Evolutionary conservation across 371 early-diverging fungal species (phyloP).

Genomic region (Haplosporangium sp.): DNA sequence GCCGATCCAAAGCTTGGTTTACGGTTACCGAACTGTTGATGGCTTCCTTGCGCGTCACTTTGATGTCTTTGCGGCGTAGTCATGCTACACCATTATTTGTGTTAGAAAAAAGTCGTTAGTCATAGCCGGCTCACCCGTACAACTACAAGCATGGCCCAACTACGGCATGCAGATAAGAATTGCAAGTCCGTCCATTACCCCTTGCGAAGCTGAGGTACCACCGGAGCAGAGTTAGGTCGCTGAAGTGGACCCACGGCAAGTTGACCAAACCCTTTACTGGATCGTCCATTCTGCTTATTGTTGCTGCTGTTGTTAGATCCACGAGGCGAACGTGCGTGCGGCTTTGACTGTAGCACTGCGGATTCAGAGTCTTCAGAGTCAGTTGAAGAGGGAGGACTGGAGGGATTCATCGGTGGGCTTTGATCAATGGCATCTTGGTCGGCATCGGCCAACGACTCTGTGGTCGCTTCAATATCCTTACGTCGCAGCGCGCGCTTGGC

Average conservation of each 20-base stretch:
- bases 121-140: constrained; percentile 2
- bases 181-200: constrained; percentile 23
- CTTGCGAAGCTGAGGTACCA: constrained; percentile 29
- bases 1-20: constrained; percentile 27
- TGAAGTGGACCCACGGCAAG: constrained; percentile 26
- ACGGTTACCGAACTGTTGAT: constrained; percentile 1
- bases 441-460: constrained; percentile 9
- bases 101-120: constrained; percentile 4
- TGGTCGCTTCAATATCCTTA: constrained; percentile 25
- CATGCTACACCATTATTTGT: constrained; percentile 2
- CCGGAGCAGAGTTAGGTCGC: constrained; percentile 39
- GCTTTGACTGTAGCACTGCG: constrained; percentile 2
- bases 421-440: constrained; percentile 5
- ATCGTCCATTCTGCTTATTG: constrained; percentile 4
- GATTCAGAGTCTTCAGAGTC: constrained; percentile 45
- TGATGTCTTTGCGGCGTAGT: constrained; percentile 12
- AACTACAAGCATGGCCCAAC: not conserved
- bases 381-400: constrained; percentile 32
- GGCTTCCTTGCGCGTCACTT: not conserved
- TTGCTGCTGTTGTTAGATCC: constrained; percentile 7
- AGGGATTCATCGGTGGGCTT: constrained; percentile 36
- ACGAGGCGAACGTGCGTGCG: not conserved
- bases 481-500: constrained; percentile 30
- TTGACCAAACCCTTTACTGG: constrained; percentile 12
- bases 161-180: not conserved